Percentiles rank a stretch among this genome's conserved stretches.
Evolutionary conservation across 495 filamentous ascomycete species (phyloP).

Genomic region (Penicillium daleae): DNA sequence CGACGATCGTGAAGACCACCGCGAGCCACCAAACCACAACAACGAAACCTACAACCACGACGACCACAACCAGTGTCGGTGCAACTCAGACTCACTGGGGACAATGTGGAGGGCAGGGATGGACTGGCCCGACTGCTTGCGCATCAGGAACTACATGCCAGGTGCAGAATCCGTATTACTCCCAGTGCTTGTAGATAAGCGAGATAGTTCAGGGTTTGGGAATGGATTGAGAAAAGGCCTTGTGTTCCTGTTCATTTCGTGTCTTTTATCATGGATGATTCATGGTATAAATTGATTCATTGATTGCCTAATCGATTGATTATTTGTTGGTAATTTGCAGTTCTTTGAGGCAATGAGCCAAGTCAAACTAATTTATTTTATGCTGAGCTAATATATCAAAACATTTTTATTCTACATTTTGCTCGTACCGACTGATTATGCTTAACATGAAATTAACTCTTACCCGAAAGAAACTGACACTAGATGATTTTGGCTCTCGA

Average conservation of each 20-base stretch:
- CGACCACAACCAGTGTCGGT: background rate
- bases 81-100: constrained; percentile 8
- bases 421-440: no score
- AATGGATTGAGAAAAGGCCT: background rate
- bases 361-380: no score
- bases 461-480: no score
- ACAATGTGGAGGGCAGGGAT: constrained; percentile 2
- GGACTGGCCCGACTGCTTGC: constrained; percentile 3
- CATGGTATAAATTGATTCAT: no score
- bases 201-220: background rate
- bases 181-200: constrained; percentile 1
- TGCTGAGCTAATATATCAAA: no score
- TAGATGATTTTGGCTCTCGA: no score
- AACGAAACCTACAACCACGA: background rate
- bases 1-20: background rate
- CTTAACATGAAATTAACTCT: no score
- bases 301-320: no score
- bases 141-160: background rate
- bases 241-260: background rate
- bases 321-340: no score
- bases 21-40: background rate
- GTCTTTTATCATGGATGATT: no score
- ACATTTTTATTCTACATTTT: no score
- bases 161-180: background rate
- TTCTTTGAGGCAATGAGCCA: no score